Base-by-base conservation (phyloP, 192 early-diverging fungal species). In the Coemansia umbellata region DNA sequence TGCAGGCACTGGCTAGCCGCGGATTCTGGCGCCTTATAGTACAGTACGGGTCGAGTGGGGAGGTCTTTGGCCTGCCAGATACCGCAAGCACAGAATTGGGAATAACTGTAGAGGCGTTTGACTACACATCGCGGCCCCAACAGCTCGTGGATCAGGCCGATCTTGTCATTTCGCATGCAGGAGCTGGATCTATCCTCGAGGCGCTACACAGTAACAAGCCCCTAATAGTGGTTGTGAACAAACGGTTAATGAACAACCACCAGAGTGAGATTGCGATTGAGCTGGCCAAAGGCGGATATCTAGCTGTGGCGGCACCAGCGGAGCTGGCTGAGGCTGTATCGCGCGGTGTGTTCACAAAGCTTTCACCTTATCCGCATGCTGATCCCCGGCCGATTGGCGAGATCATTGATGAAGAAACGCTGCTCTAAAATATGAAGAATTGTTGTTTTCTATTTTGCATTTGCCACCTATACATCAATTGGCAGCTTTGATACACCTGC, bases 151-250 rank as follows among this genome's bases (percentile, higher is more conserved):
- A 70, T 24, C 26, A 72, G 19, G 85, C 91, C 2, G 84, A 87
- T 37, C 40, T 94, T 31, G 78, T 97, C 24, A 85, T 97, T 26
- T 85, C 89, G 37, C 91, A 93, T 64, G 91, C 85, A 8, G 94
- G 93, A 4, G 80, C 94, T 4, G 94, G 94, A 13, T 88, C 89
- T 2, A 89, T 97, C 18, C 78, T 97, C 32, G 92, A 97, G 50
- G 80, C 83, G 2, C 66, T 88, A 27, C 76, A 85, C 23, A 51
- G 82, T 32, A 45, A 58, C 31, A 84, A 87, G 41, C 83, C 83
- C 31, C 48, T 90, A 1, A 83, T 91, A 6, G 81, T 79, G 4
- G 89, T 95, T 8, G 85, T 86, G 0, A 97, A 97, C 67, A 63
- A 66, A 11, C 57, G 49, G 30, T 74, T 97, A 17, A 85, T 89